Conservation (phyloP, 495 filamentous ascomycete species). For the Staphylotrichum tortipilum region DNA sequence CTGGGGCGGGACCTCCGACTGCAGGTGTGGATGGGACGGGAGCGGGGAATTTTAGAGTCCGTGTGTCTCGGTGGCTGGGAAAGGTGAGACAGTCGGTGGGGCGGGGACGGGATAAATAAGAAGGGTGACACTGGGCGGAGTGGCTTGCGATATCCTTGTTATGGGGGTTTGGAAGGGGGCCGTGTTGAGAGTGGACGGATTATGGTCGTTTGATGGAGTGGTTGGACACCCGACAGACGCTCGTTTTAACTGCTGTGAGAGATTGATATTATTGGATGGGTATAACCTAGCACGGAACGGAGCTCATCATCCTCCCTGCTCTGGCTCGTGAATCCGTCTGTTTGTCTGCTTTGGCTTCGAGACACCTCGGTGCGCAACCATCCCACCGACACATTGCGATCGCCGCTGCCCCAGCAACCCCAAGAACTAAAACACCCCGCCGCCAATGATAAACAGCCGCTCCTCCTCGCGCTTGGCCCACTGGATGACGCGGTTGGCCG, state of each 20-base stretch:
- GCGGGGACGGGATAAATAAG: not conserved
- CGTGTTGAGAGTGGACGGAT: too few relatives aligned
- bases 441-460: conserved; percentile 87
- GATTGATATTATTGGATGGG: not conserved
- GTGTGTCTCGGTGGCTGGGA: conserved; percentile 20
- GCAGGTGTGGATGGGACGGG: too few relatives aligned
- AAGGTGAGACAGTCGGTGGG: conserved; percentile 13
- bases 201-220: too few relatives aligned
- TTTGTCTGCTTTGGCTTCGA: too few relatives aligned
- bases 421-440: conserved; percentile 64
- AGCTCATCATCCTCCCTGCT: not conserved
- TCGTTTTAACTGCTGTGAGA: too few relatives aligned
- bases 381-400: too few relatives aligned
- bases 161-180: too few relatives aligned
- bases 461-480: conserved; percentile 91
- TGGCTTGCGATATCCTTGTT: too few relatives aligned
- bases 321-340: not conserved
- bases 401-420: too few relatives aligned
- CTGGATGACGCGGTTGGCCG: conserved; percentile 74
- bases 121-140: not conserved
- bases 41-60: conserved; percentile 15
- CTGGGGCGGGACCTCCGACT: too few relatives aligned
- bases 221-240: too few relatives aligned
- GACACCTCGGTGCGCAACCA: too few relatives aligned
- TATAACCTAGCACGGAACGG: not conserved